Conservation (phyloP, 192 early-diverging fungal genomes). For the Chytriomyces hyalinus region DNA sequence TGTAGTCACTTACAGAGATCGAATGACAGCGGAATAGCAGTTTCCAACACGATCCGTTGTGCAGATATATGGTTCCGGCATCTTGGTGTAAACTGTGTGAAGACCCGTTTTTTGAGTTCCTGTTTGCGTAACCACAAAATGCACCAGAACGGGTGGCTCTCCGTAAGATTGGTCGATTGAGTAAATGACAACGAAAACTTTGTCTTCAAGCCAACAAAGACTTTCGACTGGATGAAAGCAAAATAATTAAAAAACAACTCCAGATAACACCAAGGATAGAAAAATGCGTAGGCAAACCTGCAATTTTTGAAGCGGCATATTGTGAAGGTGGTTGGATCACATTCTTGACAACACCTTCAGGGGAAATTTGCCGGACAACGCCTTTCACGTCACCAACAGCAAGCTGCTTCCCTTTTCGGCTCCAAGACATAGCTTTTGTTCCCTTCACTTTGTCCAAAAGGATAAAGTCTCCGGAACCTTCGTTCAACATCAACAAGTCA, state of each 20-base stretch:
- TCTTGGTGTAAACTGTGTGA: constrained; percentile 5
- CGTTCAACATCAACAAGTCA: constrained; percentile 6
- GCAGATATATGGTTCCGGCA: constrained; percentile 32
- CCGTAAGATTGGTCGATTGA: constrained; percentile 36
- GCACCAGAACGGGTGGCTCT: constrained; percentile 27
- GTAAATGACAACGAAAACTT: constrained; percentile 74
- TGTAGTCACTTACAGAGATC: not conserved
- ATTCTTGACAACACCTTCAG: constrained; percentile 67
- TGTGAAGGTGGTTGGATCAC: constrained; percentile 51
- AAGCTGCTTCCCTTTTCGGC: constrained; percentile 88
- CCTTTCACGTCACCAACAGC: constrained; percentile 74
- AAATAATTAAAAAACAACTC: not conserved
- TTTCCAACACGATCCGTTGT: constrained; percentile 12
- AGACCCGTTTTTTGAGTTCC: constrained; percentile 37
- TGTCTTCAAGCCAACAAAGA: constrained; percentile 78
- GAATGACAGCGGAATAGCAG: not conserved
- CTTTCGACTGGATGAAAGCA: constrained; percentile 57
- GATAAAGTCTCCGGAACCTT: constrained; percentile 16
- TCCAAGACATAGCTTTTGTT: constrained; percentile 69
- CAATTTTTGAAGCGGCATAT: not conserved
- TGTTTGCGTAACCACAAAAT: constrained; percentile 40
- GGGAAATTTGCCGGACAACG: constrained; percentile 64
- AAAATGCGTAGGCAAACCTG: too few relatives aligned
- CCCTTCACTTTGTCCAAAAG: not conserved
- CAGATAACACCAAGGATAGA: not conserved